Base-by-base conservation (phyloP, 306 rosid species). In the Malus sieversii region DNA sequence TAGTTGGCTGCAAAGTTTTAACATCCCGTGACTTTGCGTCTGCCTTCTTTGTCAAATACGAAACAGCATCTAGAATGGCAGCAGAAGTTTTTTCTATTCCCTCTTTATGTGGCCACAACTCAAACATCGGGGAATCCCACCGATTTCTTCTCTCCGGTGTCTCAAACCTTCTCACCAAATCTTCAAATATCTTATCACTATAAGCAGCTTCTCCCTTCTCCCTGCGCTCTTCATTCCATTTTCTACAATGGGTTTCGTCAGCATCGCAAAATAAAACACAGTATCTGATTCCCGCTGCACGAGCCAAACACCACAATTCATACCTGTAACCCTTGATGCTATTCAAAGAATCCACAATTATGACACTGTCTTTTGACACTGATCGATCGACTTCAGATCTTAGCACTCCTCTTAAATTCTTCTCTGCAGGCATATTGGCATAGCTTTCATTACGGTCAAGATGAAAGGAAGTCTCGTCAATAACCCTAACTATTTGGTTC, bases 251-350 rank as follows among this genome's bases (percentile, higher is more conserved):
- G 7, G 68, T 52, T 75, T 88, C 97, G 44, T 88, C 96, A n/a
- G 86, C 92, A 73, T 92, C 92, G 72, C 97, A 95, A 75, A 60
- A 88, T 3, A 95, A 68, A 27, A 95, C 96, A 82, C 97, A 95
- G 72, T 92, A 95, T 78, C 99, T 88, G 20, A 88, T 84, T 70
- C 97, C 99, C 0, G 96, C 83, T 3, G 90, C 97, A 20, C 99
- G 90, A 70, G 99, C 99, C 84, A 95, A 88, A 81, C 99, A 95
- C 99, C 99, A 95, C 25, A 95, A 80, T 81, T 92, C 99, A 1
- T 92, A 95, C 68, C 99, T 84, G 61, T 95, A 95, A 76, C 99
- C 97, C 86, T 95, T 90, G 77, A 95, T 95, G 73, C 76, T 90
- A 76, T 95, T 95, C 89, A 95, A 85, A 63, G 97, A 92, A 84